Evolutionary conservation across 169 alveolate species (phyloP), one percentile per base, ranked within the genome.

Genomic region (Cryptosporidium andersoni): DNA sequence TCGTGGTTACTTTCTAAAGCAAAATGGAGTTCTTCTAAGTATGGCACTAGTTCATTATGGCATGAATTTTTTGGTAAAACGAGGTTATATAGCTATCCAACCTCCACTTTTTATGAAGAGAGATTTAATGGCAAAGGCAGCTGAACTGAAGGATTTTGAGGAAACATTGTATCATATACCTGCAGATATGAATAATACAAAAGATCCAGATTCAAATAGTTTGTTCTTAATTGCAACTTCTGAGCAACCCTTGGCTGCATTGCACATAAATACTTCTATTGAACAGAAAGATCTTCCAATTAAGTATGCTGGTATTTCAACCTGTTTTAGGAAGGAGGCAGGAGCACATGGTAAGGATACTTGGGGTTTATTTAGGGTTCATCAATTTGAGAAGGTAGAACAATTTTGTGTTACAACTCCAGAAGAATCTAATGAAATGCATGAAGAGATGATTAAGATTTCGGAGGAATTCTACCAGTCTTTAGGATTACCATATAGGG

Each of bases 311-410:
- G 99, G 99, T 4, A 62, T 92, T 51, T 97, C 99, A 53, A 92
- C 99, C 3, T 97, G 99, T 74, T 98, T 98, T 94, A 94, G 99
- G 81, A 97, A 96, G 91, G 99, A 98, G 92, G 99, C 99, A n/a
- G 99, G 99, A 12, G 98, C 99, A 47, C 98, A 97, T 82, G 99
- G 99, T 4, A 95, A 94, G 80, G 99, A 98, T 89, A 96, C 96
- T 42, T 95, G 99, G 98, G 99, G 99, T 8, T 95, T 98, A 37
- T 97, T 96, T 91, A 93, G 99, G 65, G 97, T 98, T 55, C 99
- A 98, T 88, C 98, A 98, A 90, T 98, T 98, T 92, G 99, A 98
- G 88, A 98, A 98, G 90, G 95, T 98, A 42, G 99, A 98, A 90
- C 98, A 98, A 91, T 97, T 98, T 82, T 93, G 96, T 64, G 91